Evolutionary conservation across 2,329 filamentous ascomycete genomes (phyloP).

Genomic region (Stemphylium lycopersici): DNA sequence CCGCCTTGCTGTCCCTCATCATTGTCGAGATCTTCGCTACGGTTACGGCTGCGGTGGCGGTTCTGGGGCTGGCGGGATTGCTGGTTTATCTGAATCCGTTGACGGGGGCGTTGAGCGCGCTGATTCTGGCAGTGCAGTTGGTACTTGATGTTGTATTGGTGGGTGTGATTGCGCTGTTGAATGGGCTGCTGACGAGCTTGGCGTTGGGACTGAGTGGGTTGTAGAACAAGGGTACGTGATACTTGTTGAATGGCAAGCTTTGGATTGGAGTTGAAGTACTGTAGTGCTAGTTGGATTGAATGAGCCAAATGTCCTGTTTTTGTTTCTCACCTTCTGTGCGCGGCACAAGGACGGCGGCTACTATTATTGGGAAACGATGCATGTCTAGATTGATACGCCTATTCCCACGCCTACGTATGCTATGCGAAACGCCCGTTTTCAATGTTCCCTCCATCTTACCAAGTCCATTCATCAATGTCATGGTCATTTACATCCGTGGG

Average conservation of each 20-base stretch:
- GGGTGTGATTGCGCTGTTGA: conserved; percentile 23
- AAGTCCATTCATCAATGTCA: not conserved
- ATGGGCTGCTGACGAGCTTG: conserved; percentile 17
- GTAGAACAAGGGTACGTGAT: not conserved
- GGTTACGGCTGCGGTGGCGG: conserved; percentile 19
- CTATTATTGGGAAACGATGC: not conserved
- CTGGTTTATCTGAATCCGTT: conserved; percentile 23
- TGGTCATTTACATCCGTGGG: not conserved
- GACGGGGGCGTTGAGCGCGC: conserved; percentile 17
- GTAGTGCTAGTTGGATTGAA: too few species aligned
- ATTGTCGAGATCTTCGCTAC: conserved; percentile 31
- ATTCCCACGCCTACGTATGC: conserved; percentile 3
- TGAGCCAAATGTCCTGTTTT: too few species aligned
- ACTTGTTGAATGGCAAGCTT: too few species aligned
- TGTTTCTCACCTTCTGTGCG: too few species aligned
- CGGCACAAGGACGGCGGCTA: not conserved
- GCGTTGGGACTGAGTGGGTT: conserved; percentile 17
- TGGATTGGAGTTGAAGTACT: too few species aligned
- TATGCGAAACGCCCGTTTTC: not conserved
- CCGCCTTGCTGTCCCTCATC: conserved; percentile 21
- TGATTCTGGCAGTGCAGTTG: conserved; percentile 26
- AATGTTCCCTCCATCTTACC: not conserved
- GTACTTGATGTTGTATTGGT: conserved; percentile 21
- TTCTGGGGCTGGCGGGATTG: conserved; percentile 22
- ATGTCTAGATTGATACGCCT: conserved; percentile 2